Conservation (phyloP, 352 stramenopile species). For the Globisporangium carolinianum region DNA sequence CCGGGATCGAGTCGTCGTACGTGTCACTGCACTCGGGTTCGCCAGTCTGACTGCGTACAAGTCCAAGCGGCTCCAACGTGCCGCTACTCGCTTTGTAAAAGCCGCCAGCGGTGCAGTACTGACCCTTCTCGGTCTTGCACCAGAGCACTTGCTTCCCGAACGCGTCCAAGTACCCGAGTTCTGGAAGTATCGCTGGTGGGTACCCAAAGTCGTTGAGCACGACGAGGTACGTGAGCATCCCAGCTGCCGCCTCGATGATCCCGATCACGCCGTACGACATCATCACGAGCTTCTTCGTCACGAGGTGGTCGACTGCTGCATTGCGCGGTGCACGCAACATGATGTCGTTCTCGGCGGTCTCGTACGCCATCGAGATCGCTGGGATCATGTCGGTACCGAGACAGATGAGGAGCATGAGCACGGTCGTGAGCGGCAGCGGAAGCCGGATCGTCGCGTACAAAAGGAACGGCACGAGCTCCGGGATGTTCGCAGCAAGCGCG, state of each 20-base stretch:
- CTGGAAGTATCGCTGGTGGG: constrained; percentile 66
- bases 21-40: constrained; percentile 24
- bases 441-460: constrained; percentile 81
- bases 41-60: constrained; percentile 20
- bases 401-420: constrained; percentile 90
- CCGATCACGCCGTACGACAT: constrained; percentile 87
- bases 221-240: constrained; percentile 86
- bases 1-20: constrained; percentile 48
- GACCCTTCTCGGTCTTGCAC: constrained; percentile 57
- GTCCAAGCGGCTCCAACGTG: constrained; percentile 25
- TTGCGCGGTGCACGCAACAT: constrained; percentile 83
- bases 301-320: constrained; percentile 73
- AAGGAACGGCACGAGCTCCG: constrained; percentile 83
- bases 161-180: constrained; percentile 68
- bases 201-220: constrained; percentile 90
- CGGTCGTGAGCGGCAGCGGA: constrained; percentile 84
- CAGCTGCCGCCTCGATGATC: constrained; percentile 77
- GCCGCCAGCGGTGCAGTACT: constrained; percentile 63
- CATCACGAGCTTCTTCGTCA: constrained; percentile 85
- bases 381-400: constrained; percentile 91
- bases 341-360: constrained; percentile 83
- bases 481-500: constrained; percentile 89
- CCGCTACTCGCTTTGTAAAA: constrained; percentile 35
- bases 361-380: constrained; percentile 92
- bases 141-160: constrained; percentile 87